These are phyloP conservation scores for Sophora flavescens DNA, from an alignment of 306 rosid species.

Conservation along the genomic window DNA sequence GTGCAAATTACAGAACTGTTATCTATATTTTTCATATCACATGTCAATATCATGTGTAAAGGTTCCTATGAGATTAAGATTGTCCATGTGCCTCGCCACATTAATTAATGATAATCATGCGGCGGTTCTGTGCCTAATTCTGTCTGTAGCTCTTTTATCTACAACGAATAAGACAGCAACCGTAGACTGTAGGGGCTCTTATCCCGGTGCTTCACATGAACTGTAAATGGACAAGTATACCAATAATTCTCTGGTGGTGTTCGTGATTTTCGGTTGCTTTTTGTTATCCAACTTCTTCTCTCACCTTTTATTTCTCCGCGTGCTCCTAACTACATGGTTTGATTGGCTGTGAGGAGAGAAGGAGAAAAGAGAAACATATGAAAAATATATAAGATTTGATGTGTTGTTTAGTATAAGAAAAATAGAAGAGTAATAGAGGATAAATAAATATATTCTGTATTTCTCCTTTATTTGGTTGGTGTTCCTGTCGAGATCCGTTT, in stretches of 20 bases:
- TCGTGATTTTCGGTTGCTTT: constrained; percentile 45
- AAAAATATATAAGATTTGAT: too few species aligned
- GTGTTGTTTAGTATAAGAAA: too few species aligned
- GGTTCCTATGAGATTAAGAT: background rate
- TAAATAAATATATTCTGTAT: too few species aligned
- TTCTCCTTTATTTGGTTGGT: too few species aligned
- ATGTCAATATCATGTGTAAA: constrained; percentile 3
- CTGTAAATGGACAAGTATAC: constrained; percentile 1
- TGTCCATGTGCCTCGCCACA: constrained; percentile 5
- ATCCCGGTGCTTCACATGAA: constrained; percentile 27
- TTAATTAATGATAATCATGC: constrained; percentile 29
- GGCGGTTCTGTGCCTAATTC: background rate
- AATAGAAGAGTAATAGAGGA: too few species aligned
- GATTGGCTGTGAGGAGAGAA: too few species aligned
- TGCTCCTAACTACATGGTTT: background rate
- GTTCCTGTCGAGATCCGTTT: too few species aligned
- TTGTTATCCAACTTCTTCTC: background rate
- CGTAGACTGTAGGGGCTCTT: constrained; percentile 9
- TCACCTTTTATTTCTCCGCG: background rate
- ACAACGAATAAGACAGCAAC: constrained; percentile 36
- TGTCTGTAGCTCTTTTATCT: constrained; percentile 9
- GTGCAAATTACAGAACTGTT: too few species aligned
- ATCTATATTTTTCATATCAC: background rate
- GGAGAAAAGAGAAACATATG: too few species aligned
- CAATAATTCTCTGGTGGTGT: constrained; percentile 32